Evolutionary conservation across 495 filamentous ascomycete genomes (phyloP).

Genomic region (Aspergillus heteromorphus): DNA sequence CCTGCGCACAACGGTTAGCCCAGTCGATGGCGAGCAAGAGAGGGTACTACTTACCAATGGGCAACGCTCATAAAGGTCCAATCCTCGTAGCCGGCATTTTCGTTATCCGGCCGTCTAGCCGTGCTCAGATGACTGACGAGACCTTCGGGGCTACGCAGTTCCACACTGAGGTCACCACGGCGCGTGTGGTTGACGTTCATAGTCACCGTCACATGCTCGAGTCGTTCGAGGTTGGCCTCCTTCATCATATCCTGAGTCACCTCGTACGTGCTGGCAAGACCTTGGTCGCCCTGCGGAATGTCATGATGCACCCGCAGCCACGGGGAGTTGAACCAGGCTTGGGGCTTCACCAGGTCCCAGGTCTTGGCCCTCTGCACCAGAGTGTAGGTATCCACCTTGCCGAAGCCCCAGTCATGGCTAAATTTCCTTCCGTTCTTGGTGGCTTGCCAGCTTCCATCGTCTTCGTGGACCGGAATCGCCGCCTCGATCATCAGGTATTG

Average conservation of each 20-base stretch:
- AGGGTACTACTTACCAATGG: slow-evolving; percentile 66
- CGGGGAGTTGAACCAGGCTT: slow-evolving; percentile 89
- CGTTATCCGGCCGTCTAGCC: slow-evolving; percentile 59
- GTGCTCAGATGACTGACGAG: slow-evolving; percentile 80
- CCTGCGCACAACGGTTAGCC: slow-evolving; percentile 43
- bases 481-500: slow-evolving; percentile 86
- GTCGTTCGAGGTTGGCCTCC: slow-evolving; percentile 71
- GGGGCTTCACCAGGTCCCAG: slow-evolving; percentile 90
- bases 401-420: slow-evolving; percentile 92
- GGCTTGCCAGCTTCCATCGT: slow-evolving; percentile 73
- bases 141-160: slow-evolving; percentile 78
- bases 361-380: slow-evolving; percentile 81
- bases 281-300: slow-evolving; percentile 82
- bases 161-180: slow-evolving; percentile 89
- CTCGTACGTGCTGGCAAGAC: slow-evolving; percentile 69
- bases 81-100: slow-evolving; percentile 71
- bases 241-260: slow-evolving; percentile 72
- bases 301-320: slow-evolving; percentile 83
- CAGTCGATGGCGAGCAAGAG: neutral
- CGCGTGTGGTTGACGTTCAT: slow-evolving; percentile 89
- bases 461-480: slow-evolving; percentile 71
- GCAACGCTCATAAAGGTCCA: slow-evolving; percentile 99
- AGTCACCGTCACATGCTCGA: slow-evolving; percentile 95
- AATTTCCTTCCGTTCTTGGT: slow-evolving; percentile 77
- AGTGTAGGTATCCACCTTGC: slow-evolving; percentile 83